Evolutionary conservation across 805 yeast genomes (phyloP), one percentile per base, ranked within the genome.

Genomic region (Saccharomycopsis amapae): DNA sequence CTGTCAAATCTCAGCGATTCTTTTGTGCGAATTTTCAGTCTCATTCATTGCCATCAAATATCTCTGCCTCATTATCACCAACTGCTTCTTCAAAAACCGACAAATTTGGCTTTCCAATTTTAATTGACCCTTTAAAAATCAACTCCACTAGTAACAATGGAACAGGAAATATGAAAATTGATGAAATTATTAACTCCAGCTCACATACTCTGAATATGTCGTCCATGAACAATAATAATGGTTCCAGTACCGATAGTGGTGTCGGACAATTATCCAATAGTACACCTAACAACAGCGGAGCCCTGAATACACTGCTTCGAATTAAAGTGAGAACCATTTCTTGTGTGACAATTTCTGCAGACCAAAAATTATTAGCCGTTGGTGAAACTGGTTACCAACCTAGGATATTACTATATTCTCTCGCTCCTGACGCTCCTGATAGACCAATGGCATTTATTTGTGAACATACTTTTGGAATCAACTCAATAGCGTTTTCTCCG

Each of bases 371-470:
- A 3, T 58, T 83, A 22, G 87, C 87, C 0, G 75, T 81, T 13
- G 90, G 90, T 2, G 90, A 83, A 56, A 59, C 71, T 0, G 89
- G 89, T 0, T 79, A 78, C 50, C 76, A 72, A 52, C 90, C 90
- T 1, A 64, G 88, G 17, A 68, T 83, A 1, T 60, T 80, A 18
- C 53, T 81, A 12, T 81, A 71, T 55, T 78, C 85, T 2, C 60
- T 79, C 13, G 79, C 80, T 0, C 65, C 71, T 13, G 70, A 70
- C 50, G 67, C 76, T 39, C 55, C 65, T 10, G 55, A 62, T 4
- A 60, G 56, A n/a, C 85, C 86, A 1, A 58, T 79, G 5, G 73
- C 75, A 6, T 64, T 72, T 13, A 69, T 79, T 1, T 61, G 67
- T 44, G 87, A 80, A 50, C 93, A 83, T 59, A 67, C 72, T 10